Percentiles rank a stretch among this genome's conserved stretches.
Conservation (phyloP, 352 stramenopile species). For the Phytophthora pseudosyringae region DNA sequence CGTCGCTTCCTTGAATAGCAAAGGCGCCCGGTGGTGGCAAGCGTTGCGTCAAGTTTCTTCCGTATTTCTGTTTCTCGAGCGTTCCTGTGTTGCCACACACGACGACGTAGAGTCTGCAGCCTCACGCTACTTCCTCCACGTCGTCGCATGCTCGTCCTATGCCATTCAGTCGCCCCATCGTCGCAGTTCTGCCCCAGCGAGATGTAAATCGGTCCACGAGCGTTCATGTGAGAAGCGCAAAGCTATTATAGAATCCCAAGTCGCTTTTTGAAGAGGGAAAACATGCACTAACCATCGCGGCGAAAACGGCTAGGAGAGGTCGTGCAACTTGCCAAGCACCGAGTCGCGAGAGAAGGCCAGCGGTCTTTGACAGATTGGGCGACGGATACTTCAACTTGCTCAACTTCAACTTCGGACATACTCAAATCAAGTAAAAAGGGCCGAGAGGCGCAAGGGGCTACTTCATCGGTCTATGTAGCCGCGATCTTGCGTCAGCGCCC, state of each 20-base stretch:
- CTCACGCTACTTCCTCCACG: background rate
- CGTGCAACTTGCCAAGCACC: too few species aligned
- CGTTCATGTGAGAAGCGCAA: background rate
- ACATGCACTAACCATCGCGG: background rate
- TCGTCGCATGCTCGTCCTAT: conserved; percentile 19
- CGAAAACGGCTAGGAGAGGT: conserved; percentile 7
- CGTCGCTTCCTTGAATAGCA: conserved; percentile 30
- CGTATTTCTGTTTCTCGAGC: conserved; percentile 25
- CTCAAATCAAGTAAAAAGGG: conserved; percentile 5
- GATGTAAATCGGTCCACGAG: background rate
- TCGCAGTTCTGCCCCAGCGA: background rate
- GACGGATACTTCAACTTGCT: background rate
- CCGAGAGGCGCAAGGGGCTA: background rate
- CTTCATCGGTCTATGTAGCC: too few species aligned
- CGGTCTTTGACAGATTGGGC: too few species aligned
- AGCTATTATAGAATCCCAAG: background rate
- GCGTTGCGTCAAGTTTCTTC: conserved; percentile 30
- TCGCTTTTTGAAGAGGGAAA: conserved; percentile 3
- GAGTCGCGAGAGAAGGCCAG: too few species aligned
- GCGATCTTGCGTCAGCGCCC: too few species aligned
- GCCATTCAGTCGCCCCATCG: background rate
- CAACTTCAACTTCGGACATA: conserved; percentile 25
- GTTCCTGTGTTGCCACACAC: conserved; percentile 17
- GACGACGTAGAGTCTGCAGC: background rate
- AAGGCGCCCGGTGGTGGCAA: conserved; percentile 8